These are phyloP conservation scores for Coffea canephora DNA, from an alignment of 257 asterid species.

Conservation along the genomic window DNA sequence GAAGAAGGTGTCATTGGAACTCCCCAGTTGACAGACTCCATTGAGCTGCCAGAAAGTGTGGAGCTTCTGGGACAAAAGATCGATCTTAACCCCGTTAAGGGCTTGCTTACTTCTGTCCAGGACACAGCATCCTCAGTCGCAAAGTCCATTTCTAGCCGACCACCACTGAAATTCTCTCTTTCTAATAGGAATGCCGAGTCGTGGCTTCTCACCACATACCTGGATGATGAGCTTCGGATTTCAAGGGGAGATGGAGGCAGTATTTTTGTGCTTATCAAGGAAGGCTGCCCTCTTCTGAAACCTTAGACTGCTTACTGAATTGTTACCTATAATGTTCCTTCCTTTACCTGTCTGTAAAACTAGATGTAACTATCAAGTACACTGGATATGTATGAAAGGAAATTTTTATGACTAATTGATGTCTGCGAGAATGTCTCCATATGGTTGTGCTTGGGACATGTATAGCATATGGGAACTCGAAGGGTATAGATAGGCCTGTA, in stretches of 20 bases:
- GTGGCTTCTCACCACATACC: constrained; percentile 93
- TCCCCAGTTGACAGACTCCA: constrained; percentile 88
- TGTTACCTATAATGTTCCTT: background rate
- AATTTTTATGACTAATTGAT: background rate
- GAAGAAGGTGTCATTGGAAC: constrained; percentile 87
- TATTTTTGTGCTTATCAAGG: constrained; percentile 78
- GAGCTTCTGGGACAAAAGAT: constrained; percentile 77
- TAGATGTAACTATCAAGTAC: background rate
- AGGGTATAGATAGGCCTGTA: background rate
- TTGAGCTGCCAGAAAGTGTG: constrained; percentile 67
- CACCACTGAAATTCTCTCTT: constrained; percentile 76
- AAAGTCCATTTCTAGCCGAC: constrained; percentile 70
- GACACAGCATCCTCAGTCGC: constrained; percentile 83
- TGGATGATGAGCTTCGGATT: constrained; percentile 76
- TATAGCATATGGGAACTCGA: background rate
- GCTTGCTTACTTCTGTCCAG: constrained; percentile 69
- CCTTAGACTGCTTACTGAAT: constrained; percentile 20
- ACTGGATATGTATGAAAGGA: background rate
- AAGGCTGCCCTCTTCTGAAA: constrained; percentile 58
- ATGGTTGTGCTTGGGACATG: background rate
- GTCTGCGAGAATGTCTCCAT: background rate
- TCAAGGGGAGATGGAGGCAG: constrained; percentile 91
- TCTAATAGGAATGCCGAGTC: constrained; percentile 56
- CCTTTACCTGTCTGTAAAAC: background rate
- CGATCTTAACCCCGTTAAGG: constrained; percentile 81